Evolutionary conservation across 495 filamentous ascomycete genomes (phyloP).

Genomic region (Neurospora sp.): DNA sequence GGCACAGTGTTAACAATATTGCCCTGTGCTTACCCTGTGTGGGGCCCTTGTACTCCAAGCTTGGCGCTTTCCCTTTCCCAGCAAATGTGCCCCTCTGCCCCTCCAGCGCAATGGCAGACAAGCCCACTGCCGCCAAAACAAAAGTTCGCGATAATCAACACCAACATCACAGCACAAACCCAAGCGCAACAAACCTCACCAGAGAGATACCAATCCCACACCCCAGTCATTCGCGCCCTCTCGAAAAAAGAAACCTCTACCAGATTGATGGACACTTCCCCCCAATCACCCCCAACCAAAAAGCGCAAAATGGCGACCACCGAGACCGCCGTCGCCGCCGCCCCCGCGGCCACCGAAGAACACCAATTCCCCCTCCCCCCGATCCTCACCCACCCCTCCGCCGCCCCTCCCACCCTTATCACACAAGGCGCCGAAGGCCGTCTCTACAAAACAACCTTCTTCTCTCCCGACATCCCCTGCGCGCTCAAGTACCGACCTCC

Average conservation of each 20-base stretch:
- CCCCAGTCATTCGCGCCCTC: neutral
- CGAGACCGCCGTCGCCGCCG: constrained; percentile 1
- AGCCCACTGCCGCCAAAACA: neutral
- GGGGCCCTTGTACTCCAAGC: neutral
- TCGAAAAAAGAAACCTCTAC: neutral
- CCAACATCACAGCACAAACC: neutral
- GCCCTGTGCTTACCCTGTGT: neutral
- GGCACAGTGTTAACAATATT: neutral
- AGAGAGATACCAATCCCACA: neutral
- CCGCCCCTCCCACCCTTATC: constrained; percentile 50
- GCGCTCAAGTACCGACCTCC: constrained; percentile 89
- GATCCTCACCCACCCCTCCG: constrained; percentile 51
- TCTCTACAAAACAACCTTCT: constrained; percentile 79
- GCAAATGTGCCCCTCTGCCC: neutral
- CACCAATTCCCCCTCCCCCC: constrained; percentile 47
- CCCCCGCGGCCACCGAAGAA: neutral
- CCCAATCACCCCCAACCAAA: neutral
- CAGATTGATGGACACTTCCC: neutral
- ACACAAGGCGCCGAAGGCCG: constrained; percentile 93
- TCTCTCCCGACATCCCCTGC: constrained; percentile 54
- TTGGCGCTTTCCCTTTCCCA: neutral
- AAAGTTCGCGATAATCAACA: neutral
- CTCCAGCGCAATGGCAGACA: neutral
- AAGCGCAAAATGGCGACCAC: constrained; percentile 7
- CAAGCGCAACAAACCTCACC: neutral